These are phyloP conservation scores for Solanum rostratum DNA, from an alignment of 257 asterid genomes.

Conservation along the genomic window DNA sequence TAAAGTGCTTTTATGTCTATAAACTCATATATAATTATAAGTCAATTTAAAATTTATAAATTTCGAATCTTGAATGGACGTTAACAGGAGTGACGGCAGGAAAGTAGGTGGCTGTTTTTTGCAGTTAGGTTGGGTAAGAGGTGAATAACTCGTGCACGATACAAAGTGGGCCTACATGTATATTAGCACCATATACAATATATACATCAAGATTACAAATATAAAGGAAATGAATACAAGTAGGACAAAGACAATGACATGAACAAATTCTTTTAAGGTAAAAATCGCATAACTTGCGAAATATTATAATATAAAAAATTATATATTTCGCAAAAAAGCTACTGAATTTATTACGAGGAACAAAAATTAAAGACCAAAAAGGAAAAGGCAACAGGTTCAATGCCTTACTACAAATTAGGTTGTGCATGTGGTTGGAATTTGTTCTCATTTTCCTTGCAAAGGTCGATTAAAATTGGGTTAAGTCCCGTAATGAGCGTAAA, in stretches of 20 bases:
- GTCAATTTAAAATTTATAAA: no score
- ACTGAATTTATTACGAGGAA: no score
- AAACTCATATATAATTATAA: not conserved
- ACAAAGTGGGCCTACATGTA: not conserved
- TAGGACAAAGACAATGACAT: not conserved
- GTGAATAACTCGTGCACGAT: not conserved
- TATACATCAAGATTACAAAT: not conserved
- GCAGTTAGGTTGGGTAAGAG: not conserved
- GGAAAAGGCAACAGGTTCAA: not conserved
- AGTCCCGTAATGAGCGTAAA: no score
- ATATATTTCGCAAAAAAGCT: fast-evolving
- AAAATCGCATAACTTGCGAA: no score
- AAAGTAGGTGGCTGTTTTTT: not conserved
- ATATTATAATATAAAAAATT: no score
- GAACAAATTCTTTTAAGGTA: not conserved
- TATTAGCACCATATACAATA: not conserved
- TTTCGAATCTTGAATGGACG: not conserved
- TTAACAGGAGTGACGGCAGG: not conserved
- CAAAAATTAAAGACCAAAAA: no score
- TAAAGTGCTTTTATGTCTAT: no score
- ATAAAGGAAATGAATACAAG: not conserved
- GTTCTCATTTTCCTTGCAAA: not conserved
- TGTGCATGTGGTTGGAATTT: not conserved
- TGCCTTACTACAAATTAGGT: not conserved
- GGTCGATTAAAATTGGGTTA: not conserved